A percentile compares a stretch with the other conserved stretches of the same genome.
phyloP scores from a whole-genome alignment of 1,139 yeast genomes.

The Taphrina sp. region DNA sequence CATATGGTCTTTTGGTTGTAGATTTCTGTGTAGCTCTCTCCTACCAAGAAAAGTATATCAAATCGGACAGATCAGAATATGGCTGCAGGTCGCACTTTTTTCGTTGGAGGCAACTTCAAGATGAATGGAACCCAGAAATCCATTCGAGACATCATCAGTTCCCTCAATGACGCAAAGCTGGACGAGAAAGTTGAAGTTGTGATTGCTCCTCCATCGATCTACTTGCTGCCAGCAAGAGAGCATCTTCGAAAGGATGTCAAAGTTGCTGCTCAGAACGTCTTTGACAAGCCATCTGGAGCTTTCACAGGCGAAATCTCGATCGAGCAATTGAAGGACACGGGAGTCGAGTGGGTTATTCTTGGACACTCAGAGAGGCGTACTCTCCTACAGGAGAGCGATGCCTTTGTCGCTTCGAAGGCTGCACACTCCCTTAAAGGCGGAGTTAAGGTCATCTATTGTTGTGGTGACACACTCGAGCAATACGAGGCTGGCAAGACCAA shows the following conservation, averaged over 20 bases:
- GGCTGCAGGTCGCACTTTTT: slow-evolving; percentile 78
- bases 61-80: background rate
- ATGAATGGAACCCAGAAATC: slow-evolving; percentile 94
- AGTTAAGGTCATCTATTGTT: slow-evolving; percentile 33
- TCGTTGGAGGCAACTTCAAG: slow-evolving; percentile 72
- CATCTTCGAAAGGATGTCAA: slow-evolving; percentile 70
- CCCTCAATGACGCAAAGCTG: slow-evolving; percentile 73
- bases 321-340: slow-evolving; percentile 82
- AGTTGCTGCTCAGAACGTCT: slow-evolving; percentile 89
- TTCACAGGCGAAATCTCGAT: slow-evolving; percentile 94
- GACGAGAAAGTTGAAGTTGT: slow-evolving; percentile 83
- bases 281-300: slow-evolving; percentile 87
- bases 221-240: slow-evolving; percentile 72
- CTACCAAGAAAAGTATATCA: no score
- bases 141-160: slow-evolving; percentile 75
- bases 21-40: no score
- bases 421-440: slow-evolving; percentile 64
- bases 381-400: slow-evolving; percentile 84
- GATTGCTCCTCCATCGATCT: slow-evolving; percentile 93
- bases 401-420: slow-evolving; percentile 89
- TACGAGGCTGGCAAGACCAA: slow-evolving; percentile 85
- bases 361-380: slow-evolving; percentile 99
- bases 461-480: slow-evolving; percentile 80
- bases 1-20: no score
- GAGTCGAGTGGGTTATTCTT: slow-evolving; percentile 90